Evolutionary conservation across 179 eudicot genomes (phyloP).

Genomic region (Corrigiola litoralis): DNA sequence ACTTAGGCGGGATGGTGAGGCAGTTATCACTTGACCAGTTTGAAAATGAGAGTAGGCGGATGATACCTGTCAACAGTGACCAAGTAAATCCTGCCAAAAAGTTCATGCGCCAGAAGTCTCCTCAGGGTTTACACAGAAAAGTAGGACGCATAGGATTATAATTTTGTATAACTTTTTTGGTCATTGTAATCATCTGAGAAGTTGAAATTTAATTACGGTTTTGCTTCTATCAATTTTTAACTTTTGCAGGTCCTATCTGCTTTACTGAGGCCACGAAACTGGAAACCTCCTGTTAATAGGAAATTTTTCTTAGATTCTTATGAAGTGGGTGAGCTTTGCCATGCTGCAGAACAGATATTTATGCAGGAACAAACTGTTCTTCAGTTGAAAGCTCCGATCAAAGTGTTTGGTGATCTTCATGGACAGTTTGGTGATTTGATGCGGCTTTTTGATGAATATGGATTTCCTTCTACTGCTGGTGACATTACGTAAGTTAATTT

Average conservation of each 20-base stretch:
- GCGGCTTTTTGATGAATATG: slow-evolving; percentile 95
- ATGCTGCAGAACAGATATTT: slow-evolving; percentile 93
- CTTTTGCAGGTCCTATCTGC: slow-evolving; percentile 69
- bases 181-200: neutral
- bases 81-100: slow-evolving; percentile 54
- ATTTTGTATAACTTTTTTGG: neutral
- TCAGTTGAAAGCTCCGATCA: slow-evolving; percentile 88
- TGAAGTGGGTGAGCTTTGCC: slow-evolving; percentile 97
- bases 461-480: slow-evolving; percentile 95
- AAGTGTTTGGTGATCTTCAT: slow-evolving; percentile 98
- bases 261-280: slow-evolving; percentile 86
- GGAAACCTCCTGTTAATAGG: slow-evolving; percentile 87
- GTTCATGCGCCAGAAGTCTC: slow-evolving; percentile 65
- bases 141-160: slow-evolving; percentile 30
- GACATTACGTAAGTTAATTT: slow-evolving; percentile 66
- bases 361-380: slow-evolving; percentile 91
- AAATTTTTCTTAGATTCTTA: slow-evolving; percentile 91
- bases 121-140: slow-evolving; percentile 96
- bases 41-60: slow-evolving; percentile 98
- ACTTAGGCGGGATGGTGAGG: slow-evolving; percentile 92
- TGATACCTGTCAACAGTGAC: slow-evolving; percentile 68
- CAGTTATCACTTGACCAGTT: slow-evolving; percentile 93
- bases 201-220: neutral
- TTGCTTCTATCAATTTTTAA: slow-evolving; percentile 10
- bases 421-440: slow-evolving; percentile 95